Conservation (phyloP, 257 asterid species). For the Gentiana dahurica region DNA sequence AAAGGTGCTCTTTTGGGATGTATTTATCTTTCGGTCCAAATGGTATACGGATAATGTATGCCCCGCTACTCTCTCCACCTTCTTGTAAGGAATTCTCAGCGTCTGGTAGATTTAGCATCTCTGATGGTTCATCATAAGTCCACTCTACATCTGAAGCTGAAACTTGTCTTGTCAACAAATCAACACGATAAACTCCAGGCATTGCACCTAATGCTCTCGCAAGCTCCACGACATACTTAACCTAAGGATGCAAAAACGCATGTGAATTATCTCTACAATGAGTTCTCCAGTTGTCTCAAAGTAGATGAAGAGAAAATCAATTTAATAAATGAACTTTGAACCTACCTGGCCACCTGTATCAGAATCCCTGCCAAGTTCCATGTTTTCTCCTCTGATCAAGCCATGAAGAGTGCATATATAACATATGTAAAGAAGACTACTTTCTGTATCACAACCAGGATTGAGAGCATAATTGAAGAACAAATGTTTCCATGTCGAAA, state of each 20-base stretch:
- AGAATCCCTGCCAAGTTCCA: conserved; percentile 84
- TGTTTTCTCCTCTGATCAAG: conserved; percentile 64
- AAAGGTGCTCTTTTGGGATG: conserved; percentile 57
- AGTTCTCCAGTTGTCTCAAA: neutral
- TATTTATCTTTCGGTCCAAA: conserved; percentile 68
- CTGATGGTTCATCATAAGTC: conserved; percentile 57
- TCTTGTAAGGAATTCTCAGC: conserved; percentile 35
- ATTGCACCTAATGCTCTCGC: conserved; percentile 72
- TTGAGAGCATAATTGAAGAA: neutral
- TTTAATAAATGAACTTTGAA: neutral
- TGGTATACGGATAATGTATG: conserved; percentile 67
- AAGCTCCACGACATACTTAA: conserved; percentile 75
- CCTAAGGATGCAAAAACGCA: conserved; percentile 19
- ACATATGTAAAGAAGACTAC: neutral
- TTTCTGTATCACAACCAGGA: neutral
- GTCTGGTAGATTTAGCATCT: conserved; percentile 59
- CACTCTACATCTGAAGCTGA: conserved; percentile 60
- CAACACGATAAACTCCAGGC: conserved; percentile 80
- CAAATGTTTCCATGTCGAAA: neutral
- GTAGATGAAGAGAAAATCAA: neutral
- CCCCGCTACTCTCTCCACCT: conserved; percentile 68
- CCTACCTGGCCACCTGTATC: conserved; percentile 69
- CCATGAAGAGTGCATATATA: conserved; percentile 52
- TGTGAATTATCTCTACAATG: neutral
- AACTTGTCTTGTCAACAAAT: conserved; percentile 69